Evolutionary conservation across 139 green algal species (phyloP).

Genomic region (Chlamydomonas sp.): DNA sequence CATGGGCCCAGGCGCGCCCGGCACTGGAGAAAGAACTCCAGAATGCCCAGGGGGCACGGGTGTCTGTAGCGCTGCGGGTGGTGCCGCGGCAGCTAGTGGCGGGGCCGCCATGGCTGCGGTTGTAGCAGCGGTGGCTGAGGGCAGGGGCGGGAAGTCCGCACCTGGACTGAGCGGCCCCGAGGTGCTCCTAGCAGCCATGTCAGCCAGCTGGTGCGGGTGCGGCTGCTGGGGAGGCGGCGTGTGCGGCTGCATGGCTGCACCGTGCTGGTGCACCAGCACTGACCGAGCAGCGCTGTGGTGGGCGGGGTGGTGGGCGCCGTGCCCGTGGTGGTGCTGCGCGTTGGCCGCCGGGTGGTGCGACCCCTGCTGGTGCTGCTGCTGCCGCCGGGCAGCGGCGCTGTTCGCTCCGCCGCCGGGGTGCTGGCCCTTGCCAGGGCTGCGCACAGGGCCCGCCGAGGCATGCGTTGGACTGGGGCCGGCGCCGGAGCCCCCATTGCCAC

Average conservation of each 20-base stretch:
- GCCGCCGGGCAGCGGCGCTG: background rate
- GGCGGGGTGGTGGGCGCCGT: no score
- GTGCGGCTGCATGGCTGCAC: background rate
- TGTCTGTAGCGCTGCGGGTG: background rate
- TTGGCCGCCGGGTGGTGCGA: no score
- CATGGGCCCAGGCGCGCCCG: no score
- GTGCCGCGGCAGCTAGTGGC: background rate
- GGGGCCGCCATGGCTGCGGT: no score
- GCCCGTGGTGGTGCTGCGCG: background rate
- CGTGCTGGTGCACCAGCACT: background rate
- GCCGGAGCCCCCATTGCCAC: background rate
- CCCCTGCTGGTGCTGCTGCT: background rate
- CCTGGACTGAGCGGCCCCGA: constrained; percentile 20
- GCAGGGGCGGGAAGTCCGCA: constrained; percentile 29
- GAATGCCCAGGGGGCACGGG: no score
- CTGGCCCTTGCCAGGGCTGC: constrained; percentile 1
- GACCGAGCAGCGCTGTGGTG: background rate
- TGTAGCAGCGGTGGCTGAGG: background rate
- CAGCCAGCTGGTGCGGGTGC: background rate
- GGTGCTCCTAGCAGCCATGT: background rate
- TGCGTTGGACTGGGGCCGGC: background rate
- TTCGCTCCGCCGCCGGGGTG: background rate
- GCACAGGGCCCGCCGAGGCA: background rate
- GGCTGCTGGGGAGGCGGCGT: background rate
- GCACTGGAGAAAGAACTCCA: no score